These are phyloP conservation scores for Anthoceros angustus DNA, from an alignment of 225 moss, liverwort and hornwort species.

Conservation along the genomic window DNA sequence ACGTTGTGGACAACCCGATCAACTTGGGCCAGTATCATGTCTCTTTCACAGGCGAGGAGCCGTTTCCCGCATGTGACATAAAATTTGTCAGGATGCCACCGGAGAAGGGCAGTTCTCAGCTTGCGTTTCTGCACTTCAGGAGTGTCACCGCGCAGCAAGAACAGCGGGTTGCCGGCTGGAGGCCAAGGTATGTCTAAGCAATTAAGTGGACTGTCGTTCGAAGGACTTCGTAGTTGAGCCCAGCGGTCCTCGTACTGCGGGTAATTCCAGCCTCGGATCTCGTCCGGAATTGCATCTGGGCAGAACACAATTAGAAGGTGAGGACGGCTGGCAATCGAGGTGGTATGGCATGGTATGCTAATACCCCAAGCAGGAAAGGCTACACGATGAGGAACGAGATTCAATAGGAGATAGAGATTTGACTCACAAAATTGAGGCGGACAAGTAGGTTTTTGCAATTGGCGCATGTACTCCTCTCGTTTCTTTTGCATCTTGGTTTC, in stretches of 20 bases:
- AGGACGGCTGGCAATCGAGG: no score
- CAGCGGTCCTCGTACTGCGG: constrained; percentile 29
- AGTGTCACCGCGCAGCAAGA: constrained; percentile 20
- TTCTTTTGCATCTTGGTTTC: no score
- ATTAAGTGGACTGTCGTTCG: constrained; percentile 7
- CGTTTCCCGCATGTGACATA: constrained; percentile 16
- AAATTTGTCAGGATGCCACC: constrained; percentile 39
- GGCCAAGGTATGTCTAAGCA: constrained; percentile 32
- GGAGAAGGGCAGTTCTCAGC: constrained; percentile 18
- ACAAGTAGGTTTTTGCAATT: no score
- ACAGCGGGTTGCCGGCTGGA: constrained; percentile 23
- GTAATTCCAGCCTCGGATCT: constrained; percentile 12
- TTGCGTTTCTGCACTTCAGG: constrained; percentile 21
- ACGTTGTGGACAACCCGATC: constrained; percentile 21
- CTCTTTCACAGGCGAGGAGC: constrained; percentile 14
- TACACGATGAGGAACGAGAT: no score
- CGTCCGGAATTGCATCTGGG: no score
- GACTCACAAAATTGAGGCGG: no score
- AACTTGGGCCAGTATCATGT: constrained; percentile 17
- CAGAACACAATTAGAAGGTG: no score
- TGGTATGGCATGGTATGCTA: no score
- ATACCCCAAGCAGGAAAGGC: no score
- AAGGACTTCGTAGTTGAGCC: constrained; percentile 13
- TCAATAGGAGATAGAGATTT: no score
- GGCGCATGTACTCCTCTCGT: no score